Evolutionary conservation across 805 yeast genomes (phyloP).

Genomic region (Lipomyces yamanashiensis): DNA sequence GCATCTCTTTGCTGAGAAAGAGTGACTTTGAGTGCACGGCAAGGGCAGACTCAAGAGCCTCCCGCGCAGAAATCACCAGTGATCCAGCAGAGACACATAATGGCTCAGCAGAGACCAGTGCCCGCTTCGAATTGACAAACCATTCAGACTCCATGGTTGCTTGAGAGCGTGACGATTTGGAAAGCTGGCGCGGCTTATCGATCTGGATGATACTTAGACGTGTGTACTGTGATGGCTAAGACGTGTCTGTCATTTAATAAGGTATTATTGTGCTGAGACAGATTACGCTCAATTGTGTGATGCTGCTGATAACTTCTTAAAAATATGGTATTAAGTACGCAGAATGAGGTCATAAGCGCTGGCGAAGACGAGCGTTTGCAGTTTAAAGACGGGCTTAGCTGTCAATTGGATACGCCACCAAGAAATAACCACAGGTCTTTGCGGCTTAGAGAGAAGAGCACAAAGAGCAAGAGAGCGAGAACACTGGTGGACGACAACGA

Average conservation of each 20-base stretch:
- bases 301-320: too few species aligned
- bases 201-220: background rate
- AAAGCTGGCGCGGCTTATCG: background rate
- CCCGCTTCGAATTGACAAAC: conserved; percentile 54
- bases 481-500: background rate
- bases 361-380: too few species aligned
- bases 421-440: too few species aligned
- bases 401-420: too few species aligned
- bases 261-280: too few species aligned
- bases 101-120: conserved; percentile 55
- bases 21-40: conserved; percentile 50
- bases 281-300: too few species aligned
- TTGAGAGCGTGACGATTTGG: background rate
- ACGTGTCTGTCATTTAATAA: background rate
- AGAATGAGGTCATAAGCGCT: too few species aligned
- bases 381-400: too few species aligned
- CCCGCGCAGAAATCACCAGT: conserved; percentile 47
- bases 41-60: conserved; percentile 50
- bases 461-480: background rate
- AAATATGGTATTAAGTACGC: too few species aligned
- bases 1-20: conserved; percentile 53
- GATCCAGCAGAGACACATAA: conserved; percentile 58
- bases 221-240: background rate
- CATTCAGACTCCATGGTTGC: conserved; percentile 42
- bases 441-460: background rate